phyloP scores from a whole-genome alignment of 2,329 filamentous ascomycete species.

The Rhynchosporium secalis region DNA sequence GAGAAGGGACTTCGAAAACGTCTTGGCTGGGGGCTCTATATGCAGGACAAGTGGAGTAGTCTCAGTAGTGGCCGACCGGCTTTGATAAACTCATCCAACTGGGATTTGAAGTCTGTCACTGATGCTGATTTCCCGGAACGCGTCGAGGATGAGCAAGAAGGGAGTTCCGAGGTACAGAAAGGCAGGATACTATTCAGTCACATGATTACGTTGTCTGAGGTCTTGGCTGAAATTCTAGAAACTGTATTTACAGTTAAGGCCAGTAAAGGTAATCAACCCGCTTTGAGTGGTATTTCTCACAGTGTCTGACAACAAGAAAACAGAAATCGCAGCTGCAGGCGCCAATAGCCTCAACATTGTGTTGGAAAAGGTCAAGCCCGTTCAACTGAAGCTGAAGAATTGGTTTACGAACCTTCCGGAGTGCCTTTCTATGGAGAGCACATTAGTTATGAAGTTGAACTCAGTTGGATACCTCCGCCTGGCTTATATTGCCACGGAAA shows the following conservation, averaged over 20 bases:
- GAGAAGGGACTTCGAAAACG: conserved; percentile 61
- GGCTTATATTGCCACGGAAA: conserved; percentile 53
- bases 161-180: conserved; percentile 46
- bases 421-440: conserved; percentile 47
- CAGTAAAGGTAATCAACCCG: conserved; percentile 21
- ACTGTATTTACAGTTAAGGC: conserved; percentile 47
- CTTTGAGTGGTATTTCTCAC: neutral
- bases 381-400: conserved; percentile 49
- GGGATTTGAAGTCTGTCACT: conserved; percentile 51
- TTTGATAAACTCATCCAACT: conserved; percentile 54
- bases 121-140: conserved; percentile 47
- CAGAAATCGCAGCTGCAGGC: conserved; percentile 32
- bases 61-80: conserved; percentile 58
- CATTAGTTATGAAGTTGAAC: conserved; percentile 45
- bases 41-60: conserved; percentile 65
- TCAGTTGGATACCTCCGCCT: conserved; percentile 50
- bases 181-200: conserved; percentile 52
- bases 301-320: neutral
- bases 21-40: conserved; percentile 63
- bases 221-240: conserved; percentile 52
- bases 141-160: conserved; percentile 37
- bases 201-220: conserved; percentile 51
- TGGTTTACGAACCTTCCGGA: conserved; percentile 51
- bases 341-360: conserved; percentile 37
- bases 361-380: conserved; percentile 49